phyloP scores from a whole-genome alignment of 2,329 filamentous ascomycete species.

The Paecilomyces dactylethromorphus region DNA sequence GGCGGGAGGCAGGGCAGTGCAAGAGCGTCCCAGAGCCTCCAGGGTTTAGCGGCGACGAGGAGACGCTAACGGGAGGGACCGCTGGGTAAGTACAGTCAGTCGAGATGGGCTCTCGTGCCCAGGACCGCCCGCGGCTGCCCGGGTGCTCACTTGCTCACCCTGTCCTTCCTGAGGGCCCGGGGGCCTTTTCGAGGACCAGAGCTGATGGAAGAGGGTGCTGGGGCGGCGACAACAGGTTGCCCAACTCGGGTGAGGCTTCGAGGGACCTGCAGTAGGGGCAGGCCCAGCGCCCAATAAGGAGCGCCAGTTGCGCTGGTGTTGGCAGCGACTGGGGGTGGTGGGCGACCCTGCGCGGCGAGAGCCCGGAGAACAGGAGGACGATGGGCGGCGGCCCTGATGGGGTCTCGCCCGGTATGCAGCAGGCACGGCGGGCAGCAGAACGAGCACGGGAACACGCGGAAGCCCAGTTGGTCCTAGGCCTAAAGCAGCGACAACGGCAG shows the following conservation, averaged over 20 bases:
- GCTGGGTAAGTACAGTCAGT: no score
- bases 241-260: not conserved
- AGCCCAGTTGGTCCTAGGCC: conserved; percentile 7
- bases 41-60: no score
- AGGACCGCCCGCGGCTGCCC: no score
- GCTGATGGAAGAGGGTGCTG: not conserved
- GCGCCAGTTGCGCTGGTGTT: no score
- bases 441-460: conserved; percentile 5
- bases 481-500: conserved; percentile 11
- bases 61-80: no score
- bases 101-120: no score
- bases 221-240: conserved; percentile 1
- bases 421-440: conserved; percentile 1
- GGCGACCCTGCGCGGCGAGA: not conserved
- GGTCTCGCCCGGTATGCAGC: not conserved
- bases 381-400: not conserved
- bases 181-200: not conserved
- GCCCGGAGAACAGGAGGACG: not conserved
- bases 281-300: not conserved
- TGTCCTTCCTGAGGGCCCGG: no score
- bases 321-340: not conserved
- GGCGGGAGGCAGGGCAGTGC: no score
- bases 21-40: no score
- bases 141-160: no score
- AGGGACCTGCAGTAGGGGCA: not conserved